A percentile compares a stretch with the other conserved stretches of the same genome.
Conservation (phyloP, 805 yeast genomes). For the Sungouiozyma ichnusensis region DNA sequence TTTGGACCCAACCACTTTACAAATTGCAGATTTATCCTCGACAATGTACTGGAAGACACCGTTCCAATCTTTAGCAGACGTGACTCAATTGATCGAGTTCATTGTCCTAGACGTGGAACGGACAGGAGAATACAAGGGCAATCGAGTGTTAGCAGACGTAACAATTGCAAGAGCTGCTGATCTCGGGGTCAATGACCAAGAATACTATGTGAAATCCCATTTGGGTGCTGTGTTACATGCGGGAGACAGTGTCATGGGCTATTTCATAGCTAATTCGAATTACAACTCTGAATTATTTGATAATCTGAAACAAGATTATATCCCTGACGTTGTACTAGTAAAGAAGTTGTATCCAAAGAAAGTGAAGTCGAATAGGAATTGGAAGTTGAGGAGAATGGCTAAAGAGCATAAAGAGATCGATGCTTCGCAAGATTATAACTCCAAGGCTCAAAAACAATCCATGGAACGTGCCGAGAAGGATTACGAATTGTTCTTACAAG, state of each 20-base stretch:
- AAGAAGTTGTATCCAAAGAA: conserved; percentile 79
- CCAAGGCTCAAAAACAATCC: conserved; percentile 76
- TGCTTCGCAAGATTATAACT: conserved; percentile 47
- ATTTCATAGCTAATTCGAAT: conserved; percentile 73
- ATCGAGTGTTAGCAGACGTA: conserved; percentile 75
- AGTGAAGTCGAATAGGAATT: conserved; percentile 61
- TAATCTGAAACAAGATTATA: conserved; percentile 44
- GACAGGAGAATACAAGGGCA: conserved; percentile 68
- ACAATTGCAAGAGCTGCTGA: conserved; percentile 90
- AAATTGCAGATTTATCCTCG: conserved; percentile 65
- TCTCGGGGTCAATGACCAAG: conserved; percentile 74
- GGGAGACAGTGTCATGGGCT: conserved; percentile 95
- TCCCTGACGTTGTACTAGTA: conserved; percentile 83
- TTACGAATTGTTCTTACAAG: conserved; percentile 91
- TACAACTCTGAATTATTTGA: conserved; percentile 86
- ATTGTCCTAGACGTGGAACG: conserved; percentile 90
- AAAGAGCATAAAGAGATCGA: conserved; percentile 83
- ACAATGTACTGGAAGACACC: conserved; percentile 73
- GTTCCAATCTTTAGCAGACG: conserved; percentile 67
- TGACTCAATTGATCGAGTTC: conserved; percentile 70
- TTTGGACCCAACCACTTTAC: conserved; percentile 73
- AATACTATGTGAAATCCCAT: conserved; percentile 80
- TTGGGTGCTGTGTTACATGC: conserved; percentile 91
- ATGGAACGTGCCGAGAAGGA: conserved; percentile 88
- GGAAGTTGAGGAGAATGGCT: conserved; percentile 97